Base-by-base conservation (phyloP, 2,329 filamentous ascomycete genomes). In the Alternaria incomplexa region DNA sequence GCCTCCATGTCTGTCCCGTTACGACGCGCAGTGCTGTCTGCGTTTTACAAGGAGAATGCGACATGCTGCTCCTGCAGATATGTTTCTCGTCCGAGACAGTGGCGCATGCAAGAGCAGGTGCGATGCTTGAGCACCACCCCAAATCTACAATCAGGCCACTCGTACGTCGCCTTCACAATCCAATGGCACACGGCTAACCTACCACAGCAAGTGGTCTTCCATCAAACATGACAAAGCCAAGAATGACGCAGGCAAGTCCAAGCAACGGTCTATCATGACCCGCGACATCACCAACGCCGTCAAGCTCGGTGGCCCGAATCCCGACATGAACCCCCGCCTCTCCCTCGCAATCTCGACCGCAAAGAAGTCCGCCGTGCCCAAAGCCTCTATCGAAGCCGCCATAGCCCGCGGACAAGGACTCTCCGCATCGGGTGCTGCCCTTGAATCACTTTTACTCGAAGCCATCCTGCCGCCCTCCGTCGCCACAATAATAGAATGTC, bases 161-260 rank as follows among this genome's bases (percentile, higher is more conserved):
- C 74, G 74, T 77, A 74, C n/a, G 74, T 61, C 22, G 8, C 25
- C 23, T 17, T 44, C 9, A 5, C 20, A 40, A 17, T 11, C 9
- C 20, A 52, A 25, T 15, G 3, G 9, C 48, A 36, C 30, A n/a
- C 1, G 0, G 22, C 22, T 45, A 25, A 48, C 51, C 44, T n/a
- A 57, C 25, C 5, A 20, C 22, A 97, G 91, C 80, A 91, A 93
- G 78, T 99, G 96, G 96, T 93, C 93, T 61, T 97, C 96, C 75
- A 98, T 97, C 82, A 92, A 91, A 77, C 96, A 98, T 80, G 93
- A 96, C 80, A 99, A 99, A 81, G 93, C 91, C 55, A 92, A 90
- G 65, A 91, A 90, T 61, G 96, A 99, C 79, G 86, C 86, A 62
- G 90, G 90, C 71, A 97, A 94, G 81, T 93, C 89, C 80, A 86